Base-by-base conservation (phyloP, 2,329 filamentous ascomycete genomes). In the Curvularia eragrostidis region DNA sequence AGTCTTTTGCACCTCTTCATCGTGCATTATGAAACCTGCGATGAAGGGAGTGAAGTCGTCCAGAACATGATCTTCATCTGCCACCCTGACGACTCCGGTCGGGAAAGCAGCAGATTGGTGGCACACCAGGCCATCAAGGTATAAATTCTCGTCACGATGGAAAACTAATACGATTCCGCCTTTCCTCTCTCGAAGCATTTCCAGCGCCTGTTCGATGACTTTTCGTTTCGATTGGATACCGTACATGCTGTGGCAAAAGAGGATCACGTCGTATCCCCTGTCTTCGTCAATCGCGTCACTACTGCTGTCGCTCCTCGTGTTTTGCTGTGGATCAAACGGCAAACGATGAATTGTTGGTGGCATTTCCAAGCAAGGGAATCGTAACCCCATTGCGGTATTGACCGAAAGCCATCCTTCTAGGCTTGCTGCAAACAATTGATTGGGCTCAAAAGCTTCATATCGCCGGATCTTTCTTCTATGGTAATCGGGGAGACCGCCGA, bases 201-300 rank as follows among this genome's bases (percentile, higher is more conserved):
- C 63, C 7, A 88, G 67, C 1, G 83, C 80, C 18, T 58, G 63
- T 67, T 81, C 68, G 59, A 89, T 80, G 57, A 78, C 80, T 1
- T 13, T 67, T n/a, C 60, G 64, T 62, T 84, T 83, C 2, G 78
- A 77, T 0, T 77, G 77, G 81, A 88, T 83, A 58, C 84, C 84
- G 62, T 88, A 87, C 81, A 88, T 82, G 74, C 86, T 87, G 68
- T 88, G 85, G 62, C 85, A 88, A 72, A 89, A 86, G 4, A 89
- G 66, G 18, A 89, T 69, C 39, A 87, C 12, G 61, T 89, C 81
- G 64, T 81, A 88, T 57, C 75, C 80, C 43, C 26, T 21, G n/a
- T 32, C 26, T 19, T 6, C 43, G n/a, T 19, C 18, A 30, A 46
- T 46, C 52, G 67, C 21, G 49, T 54, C 54, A 51, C 46, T 68